phyloP scores from a whole-genome alignment of 495 filamentous ascomycete genomes.

The Aspergillus affinis region DNA sequence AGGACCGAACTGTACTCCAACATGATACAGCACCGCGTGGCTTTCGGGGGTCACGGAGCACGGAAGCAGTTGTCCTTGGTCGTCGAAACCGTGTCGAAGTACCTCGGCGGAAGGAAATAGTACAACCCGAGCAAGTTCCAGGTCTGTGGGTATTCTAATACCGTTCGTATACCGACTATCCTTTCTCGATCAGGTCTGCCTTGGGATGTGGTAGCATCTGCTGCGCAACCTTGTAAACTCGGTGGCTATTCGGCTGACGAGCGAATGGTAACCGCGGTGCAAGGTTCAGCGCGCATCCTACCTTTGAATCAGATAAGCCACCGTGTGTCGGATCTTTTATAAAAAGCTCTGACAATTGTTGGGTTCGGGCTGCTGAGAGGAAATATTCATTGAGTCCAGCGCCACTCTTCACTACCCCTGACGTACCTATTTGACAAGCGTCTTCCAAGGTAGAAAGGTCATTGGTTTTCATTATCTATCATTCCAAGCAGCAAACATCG shows the following conservation, averaged over 20 bases:
- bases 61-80: background rate
- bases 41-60: constrained; percentile 2
- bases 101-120: background rate
- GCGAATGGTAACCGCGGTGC: background rate
- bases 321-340: background rate
- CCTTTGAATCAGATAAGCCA: background rate
- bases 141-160: background rate
- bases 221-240: background rate
- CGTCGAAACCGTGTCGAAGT: background rate
- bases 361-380: background rate
- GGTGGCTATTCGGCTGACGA: background rate
- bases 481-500: background rate
- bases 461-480: background rate
- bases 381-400: background rate
- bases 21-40: constrained; percentile 1
- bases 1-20: background rate
- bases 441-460: background rate
- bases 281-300: background rate
- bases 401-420: no score
- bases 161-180: background rate
- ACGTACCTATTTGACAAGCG: no score
- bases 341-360: background rate
- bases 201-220: background rate
- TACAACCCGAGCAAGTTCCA: background rate
- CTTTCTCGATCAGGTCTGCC: background rate